Evolutionary conservation across 257 asterid species (phyloP).

Genomic region (Rehmannia glutinosa): DNA sequence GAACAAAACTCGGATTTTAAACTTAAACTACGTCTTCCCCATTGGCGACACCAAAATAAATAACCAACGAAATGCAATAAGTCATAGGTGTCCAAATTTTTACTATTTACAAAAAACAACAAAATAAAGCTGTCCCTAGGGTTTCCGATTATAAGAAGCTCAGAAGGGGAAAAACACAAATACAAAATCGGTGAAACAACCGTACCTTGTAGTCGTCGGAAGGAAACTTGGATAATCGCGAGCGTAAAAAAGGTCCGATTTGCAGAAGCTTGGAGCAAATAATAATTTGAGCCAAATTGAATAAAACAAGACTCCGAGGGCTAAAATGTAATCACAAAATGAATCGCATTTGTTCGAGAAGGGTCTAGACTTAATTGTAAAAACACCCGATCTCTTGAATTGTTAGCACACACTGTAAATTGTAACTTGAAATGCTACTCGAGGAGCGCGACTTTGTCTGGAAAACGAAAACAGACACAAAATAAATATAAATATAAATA

Average conservation of each 20-base stretch:
- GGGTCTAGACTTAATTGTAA: background rate
- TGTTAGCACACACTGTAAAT: background rate
- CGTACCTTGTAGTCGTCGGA: background rate
- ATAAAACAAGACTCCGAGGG: background rate
- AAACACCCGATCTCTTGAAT: background rate
- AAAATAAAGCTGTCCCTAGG: constrained; percentile 15
- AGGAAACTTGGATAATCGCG: background rate
- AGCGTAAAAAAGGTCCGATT: background rate
- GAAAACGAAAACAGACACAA: background rate
- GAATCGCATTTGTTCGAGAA: constrained; percentile 8
- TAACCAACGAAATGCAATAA: background rate
- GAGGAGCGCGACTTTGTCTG: background rate
- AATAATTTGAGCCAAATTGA: background rate
- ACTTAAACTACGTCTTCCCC: background rate
- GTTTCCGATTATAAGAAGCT: background rate
- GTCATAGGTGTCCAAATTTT: background rate
- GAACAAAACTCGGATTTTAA: background rate
- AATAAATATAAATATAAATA: no score
- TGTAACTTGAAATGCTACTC: background rate
- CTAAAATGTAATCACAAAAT: background rate
- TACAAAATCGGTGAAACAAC: background rate
- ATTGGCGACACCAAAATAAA: constrained; percentile 3
- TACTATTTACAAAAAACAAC: background rate
- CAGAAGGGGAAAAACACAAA: background rate
- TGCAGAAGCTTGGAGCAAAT: constrained; percentile 4